Conservation (phyloP, 176 grass and related monocot species). For the Cocos nucifera region DNA sequence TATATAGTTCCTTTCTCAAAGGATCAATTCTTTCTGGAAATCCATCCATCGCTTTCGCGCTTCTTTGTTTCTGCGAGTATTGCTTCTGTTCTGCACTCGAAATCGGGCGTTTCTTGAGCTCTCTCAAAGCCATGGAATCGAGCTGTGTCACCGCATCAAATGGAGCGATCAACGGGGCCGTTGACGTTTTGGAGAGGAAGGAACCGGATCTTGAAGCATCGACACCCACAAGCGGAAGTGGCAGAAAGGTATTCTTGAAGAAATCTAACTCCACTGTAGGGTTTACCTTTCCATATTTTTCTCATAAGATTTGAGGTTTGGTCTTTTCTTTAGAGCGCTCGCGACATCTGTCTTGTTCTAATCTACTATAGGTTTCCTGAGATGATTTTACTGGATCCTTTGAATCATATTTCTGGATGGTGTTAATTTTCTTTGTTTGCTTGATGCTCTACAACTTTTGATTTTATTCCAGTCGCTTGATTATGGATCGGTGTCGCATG, state of each 20-base stretch:
- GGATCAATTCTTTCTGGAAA: too few relatives aligned
- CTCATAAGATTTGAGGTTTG: not conserved
- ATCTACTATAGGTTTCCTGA: not conserved
- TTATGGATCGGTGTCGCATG: not conserved
- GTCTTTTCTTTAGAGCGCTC: not conserved
- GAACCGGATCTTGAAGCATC: conserved; percentile 12
- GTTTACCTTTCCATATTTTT: not conserved
- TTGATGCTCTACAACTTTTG: not conserved
- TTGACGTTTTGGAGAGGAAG: conserved; percentile 14
- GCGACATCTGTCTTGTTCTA: not conserved
- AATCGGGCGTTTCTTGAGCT: not conserved
- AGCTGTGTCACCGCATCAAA: not conserved
- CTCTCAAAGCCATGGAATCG: conserved; percentile 7
- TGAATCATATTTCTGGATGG: too few relatives aligned
- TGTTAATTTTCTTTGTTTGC: not conserved
- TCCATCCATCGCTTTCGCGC: too few relatives aligned
- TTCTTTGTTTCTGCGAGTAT: too few relatives aligned
- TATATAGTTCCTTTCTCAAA: too few relatives aligned
- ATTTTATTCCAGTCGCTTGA: not conserved
- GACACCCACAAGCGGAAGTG: conserved; percentile 10
- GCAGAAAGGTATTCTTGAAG: conserved; percentile 28
- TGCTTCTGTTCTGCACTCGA: too few relatives aligned
- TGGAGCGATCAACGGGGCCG: not conserved
- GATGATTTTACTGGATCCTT: not conserved
- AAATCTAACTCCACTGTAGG: not conserved